These are phyloP conservation scores for Dryas drummondii DNA, from an alignment of 306 rosid species.

Conservation along the genomic window DNA sequence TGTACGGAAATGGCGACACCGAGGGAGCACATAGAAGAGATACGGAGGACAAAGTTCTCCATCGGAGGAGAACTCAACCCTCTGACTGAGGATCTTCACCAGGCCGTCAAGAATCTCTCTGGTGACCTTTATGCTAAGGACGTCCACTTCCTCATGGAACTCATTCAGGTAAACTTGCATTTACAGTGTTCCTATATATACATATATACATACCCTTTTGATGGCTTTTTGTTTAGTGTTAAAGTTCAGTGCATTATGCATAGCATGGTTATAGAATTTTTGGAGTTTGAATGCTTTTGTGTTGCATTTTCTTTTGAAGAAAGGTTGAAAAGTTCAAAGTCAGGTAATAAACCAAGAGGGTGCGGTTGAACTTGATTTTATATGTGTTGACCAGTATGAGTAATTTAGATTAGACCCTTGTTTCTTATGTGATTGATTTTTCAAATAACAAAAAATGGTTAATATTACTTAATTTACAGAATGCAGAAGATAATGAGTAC, in stretches of 20 bases:
- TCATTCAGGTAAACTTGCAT: constrained; percentile 50
- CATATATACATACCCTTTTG: not conserved
- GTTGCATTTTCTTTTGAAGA: no score
- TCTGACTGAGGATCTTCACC: constrained; percentile 50
- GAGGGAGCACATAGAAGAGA: constrained; percentile 52
- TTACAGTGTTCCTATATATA: not conserved
- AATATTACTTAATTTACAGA: constrained; percentile 31
- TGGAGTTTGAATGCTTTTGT: no score
- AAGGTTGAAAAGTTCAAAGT: no score
- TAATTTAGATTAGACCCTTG: not conserved
- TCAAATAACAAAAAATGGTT: not conserved
- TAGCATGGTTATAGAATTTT: no score
- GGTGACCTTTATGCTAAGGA: constrained; percentile 70
- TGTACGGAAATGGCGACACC: constrained; percentile 28
- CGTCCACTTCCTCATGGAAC: constrained; percentile 81
- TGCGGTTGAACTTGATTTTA: not conserved
- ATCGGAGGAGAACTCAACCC: constrained; percentile 53
- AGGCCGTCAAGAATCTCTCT: constrained; percentile 53
- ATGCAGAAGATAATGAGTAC: constrained; percentile 77
- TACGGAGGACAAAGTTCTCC: constrained; percentile 53
- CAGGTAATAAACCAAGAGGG: not conserved
- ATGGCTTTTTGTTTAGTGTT: no score
- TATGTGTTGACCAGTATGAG: no score
- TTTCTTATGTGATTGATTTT: not conserved
- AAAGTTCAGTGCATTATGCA: no score